phyloP scores from a whole-genome alignment of 2,329 filamentous ascomycete genomes.

The Fonsecaea pedrosoi region DNA sequence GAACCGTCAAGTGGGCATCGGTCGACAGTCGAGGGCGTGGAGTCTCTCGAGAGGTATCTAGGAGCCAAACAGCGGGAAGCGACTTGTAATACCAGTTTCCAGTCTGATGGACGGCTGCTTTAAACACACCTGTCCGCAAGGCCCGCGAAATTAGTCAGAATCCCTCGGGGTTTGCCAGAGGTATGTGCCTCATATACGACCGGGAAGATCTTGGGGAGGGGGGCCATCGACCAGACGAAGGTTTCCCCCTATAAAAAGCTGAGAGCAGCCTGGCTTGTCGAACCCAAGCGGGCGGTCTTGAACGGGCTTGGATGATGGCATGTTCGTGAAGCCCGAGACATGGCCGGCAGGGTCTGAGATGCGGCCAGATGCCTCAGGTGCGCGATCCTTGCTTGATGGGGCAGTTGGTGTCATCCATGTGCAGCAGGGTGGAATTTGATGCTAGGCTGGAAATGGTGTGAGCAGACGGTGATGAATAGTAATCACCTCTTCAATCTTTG shows the following conservation, averaged over 20 bases:
- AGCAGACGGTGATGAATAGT: slow-evolving; percentile 8
- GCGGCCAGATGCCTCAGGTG: neutral
- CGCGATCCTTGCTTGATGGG: slow-evolving; percentile 13
- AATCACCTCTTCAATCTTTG: neutral
- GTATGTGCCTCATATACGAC: neutral
- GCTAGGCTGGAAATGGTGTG: neutral
- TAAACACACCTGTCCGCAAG: neutral
- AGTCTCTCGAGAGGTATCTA: slow-evolving; percentile 16
- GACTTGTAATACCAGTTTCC: slow-evolving; percentile 21
- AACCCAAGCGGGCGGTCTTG: neutral
- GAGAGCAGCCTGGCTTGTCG: neutral
- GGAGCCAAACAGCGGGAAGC: slow-evolving; percentile 17
- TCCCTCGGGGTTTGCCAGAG: neutral
- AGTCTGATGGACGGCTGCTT: slow-evolving; percentile 22
- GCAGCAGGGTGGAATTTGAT: neutral
- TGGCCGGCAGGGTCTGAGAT: slow-evolving; percentile 6
- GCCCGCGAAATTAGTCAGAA: slow-evolving; percentile 25
- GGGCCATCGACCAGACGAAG: neutral
- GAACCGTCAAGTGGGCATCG: neutral
- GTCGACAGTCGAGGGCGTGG: slow-evolving; percentile 17
- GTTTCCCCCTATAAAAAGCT: slow-evolving; percentile 10
- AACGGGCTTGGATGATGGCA: neutral
- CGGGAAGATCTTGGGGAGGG: neutral
- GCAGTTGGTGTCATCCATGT: slow-evolving; percentile 21
- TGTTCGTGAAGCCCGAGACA: slow-evolving; percentile 4